Base-by-base conservation (phyloP, 805 yeast species). In the Ogataea henricii region DNA sequence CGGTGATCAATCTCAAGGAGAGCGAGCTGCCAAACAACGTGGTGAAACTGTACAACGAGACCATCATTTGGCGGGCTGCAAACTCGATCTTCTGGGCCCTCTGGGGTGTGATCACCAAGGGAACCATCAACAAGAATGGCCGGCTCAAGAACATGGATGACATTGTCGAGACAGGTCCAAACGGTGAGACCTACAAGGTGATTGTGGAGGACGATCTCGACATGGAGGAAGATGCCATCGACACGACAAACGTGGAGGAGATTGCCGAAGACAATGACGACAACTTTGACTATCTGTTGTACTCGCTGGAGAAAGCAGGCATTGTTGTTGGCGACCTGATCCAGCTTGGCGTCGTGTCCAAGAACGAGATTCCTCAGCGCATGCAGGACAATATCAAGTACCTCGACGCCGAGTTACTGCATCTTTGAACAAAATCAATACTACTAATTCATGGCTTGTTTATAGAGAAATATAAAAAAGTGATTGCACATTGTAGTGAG, bases 51-150 rank as follows among this genome's bases (percentile, higher is more conserved):
- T 80, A 79, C 59, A 81, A 85, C 56, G 89, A 88, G 52, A 77
- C 83, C 25, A 69, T 80, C 2, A 73, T 74, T 46, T 92, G 97
- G 96, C 77, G 97, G 59, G 82, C 95, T 1, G 72, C 89, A 0
- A 92, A 81, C 18, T 85, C 85, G 41, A 72, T 87, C 8, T 80
- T 77, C 61, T 92, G 99, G 99, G 77, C 85, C 4, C 62, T 91
- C 22, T 92, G 99, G 99, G 98, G 96, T 1, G 76, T 94, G 36
- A 78, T 94, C 27, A 60, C 62, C 36, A 56, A 53, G 26, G 68
- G 68, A 16, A 43, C 60, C 2, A 41, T 62, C 16, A 53, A 40
- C 18, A 39, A 29, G 4, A 45, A 43, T n/a, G 29, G 12, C 3
- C 22, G 25, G 22, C 13, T 4, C 12, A 29, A 14, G 14, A 38